Conservation (phyloP, 2,329 filamentous ascomycete species). For the Penicillium paneum region DNA sequence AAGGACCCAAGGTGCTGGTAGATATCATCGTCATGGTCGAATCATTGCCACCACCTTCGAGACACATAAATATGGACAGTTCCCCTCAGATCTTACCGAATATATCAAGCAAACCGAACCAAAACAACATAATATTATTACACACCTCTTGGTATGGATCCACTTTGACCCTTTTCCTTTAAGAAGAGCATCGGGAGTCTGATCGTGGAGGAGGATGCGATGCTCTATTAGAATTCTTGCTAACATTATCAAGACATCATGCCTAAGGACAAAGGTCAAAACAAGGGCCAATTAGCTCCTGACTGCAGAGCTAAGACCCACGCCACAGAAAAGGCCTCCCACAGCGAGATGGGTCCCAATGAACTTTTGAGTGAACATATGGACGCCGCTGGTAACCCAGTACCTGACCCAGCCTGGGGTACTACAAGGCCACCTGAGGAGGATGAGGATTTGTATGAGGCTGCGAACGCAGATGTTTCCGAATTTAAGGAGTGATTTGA, state of each 20-base stretch:
- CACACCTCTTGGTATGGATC: not conserved
- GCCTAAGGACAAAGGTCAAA: not conserved
- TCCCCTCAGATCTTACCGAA: not conserved
- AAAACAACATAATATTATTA: conserved; percentile 8
- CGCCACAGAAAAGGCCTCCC: conserved; percentile 5
- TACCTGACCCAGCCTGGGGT: conserved; percentile 28
- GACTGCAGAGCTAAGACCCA: not conserved
- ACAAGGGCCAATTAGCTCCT: not conserved
- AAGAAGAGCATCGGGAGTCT: not conserved
- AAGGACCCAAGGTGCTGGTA: conserved; percentile 14
- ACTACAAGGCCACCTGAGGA: conserved; percentile 13
- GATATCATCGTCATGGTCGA: conserved; percentile 31
- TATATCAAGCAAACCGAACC: not conserved
- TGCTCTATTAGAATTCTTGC: not conserved
- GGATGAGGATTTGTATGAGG: conserved; percentile 29
- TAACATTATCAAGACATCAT: not conserved
- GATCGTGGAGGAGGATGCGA: not conserved
- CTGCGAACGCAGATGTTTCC: conserved; percentile 29
- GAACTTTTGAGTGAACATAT: conserved; percentile 32
- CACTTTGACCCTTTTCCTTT: not conserved
- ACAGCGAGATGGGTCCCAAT: conserved; percentile 25
- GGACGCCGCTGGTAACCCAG: conserved; percentile 32
- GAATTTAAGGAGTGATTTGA: conserved; percentile 18
- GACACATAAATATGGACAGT: conserved; percentile 12
- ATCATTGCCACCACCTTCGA: conserved; percentile 29